These are phyloP conservation scores for Penicillium nordicum DNA, from an alignment of 2,329 filamentous ascomycete species.

Conservation along the genomic window DNA sequence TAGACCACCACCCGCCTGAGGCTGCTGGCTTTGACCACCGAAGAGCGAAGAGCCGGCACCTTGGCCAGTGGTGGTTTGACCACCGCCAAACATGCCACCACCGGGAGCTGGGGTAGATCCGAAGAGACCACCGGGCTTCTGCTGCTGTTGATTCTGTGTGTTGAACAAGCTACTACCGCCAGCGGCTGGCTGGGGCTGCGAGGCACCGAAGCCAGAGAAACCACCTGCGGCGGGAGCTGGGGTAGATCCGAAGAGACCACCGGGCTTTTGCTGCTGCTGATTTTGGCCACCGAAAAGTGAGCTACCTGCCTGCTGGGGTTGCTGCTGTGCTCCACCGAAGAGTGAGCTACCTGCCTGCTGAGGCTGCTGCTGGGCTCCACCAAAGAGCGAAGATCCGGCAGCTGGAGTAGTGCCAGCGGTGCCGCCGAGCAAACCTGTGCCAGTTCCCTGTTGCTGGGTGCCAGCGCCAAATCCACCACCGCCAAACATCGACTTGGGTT, in stretches of 20 bases:
- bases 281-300: slow-evolving; percentile 33
- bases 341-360: slow-evolving; percentile 32
- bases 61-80: slow-evolving; percentile 25
- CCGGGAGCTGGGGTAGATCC: no score
- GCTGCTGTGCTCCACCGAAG: slow-evolving; percentile 30
- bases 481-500: slow-evolving; percentile 37
- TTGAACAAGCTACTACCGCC: slow-evolving; percentile 42
- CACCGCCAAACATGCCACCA: slow-evolving; percentile 49
- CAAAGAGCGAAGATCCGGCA: slow-evolving; percentile 42
- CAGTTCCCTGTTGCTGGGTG: slow-evolving; percentile 41
- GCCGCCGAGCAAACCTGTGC: slow-evolving; percentile 37
- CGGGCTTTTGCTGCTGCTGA: slow-evolving; percentile 22
- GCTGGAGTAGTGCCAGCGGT: slow-evolving; percentile 36
- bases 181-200: slow-evolving; percentile 42
- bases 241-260: slow-evolving; percentile 23
- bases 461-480: slow-evolving; percentile 42
- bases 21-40: slow-evolving; percentile 40
- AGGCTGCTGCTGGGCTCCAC: slow-evolving; percentile 25
- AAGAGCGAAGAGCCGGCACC: slow-evolving; percentile 55
- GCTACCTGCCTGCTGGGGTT: slow-evolving; percentile 26
- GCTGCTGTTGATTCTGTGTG: slow-evolving; percentile 50
- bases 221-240: slow-evolving; percentile 24
- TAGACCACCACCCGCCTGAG: slow-evolving; percentile 30
- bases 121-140: slow-evolving; percentile 53
- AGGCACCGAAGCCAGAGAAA: slow-evolving; percentile 43